Evolutionary conservation across 2,329 filamentous ascomycete species (phyloP).

Genomic region (Clarireedia sp.): DNA sequence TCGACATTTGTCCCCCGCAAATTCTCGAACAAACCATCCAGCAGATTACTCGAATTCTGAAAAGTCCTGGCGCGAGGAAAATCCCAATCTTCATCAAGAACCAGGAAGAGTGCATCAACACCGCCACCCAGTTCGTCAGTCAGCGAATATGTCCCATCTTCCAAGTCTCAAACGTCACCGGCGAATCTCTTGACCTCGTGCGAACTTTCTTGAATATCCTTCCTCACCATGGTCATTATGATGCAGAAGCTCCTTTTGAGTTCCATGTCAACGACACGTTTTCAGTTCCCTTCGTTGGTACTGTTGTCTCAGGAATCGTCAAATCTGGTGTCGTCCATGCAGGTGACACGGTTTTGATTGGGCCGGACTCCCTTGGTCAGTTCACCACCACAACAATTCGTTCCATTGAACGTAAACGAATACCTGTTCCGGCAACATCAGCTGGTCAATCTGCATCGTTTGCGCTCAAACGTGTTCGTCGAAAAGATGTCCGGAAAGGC

Average conservation of each 20-base stretch:
- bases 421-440: conserved; percentile 76
- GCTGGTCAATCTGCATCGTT: conserved; percentile 92
- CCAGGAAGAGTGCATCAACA: conserved; percentile 86
- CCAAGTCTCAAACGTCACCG: conserved; percentile 96
- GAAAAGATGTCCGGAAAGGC: conserved; percentile 92
- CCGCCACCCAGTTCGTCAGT: conserved; percentile 90
- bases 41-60: conserved; percentile 86
- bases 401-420: conserved; percentile 90
- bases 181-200: conserved; percentile 81
- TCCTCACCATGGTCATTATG: conserved; percentile 88
- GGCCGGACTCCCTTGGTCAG: conserved; percentile 82
- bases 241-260: conserved; percentile 80
- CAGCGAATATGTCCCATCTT: conserved; percentile 95
- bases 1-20: conserved; percentile 94
- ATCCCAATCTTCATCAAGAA: conserved; percentile 94
- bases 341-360: conserved; percentile 82
- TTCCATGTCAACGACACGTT: conserved; percentile 97
- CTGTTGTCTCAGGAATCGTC: conserved; percentile 89
- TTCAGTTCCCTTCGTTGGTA: conserved; percentile 93
- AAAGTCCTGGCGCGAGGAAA: conserved; percentile 87
- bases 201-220: conserved; percentile 91
- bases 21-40: conserved; percentile 90
- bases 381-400: conserved; percentile 82
- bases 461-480: conserved; percentile 75
- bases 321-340: conserved; percentile 81